These are phyloP conservation scores for Daldinia sp. DNA, from an alignment of 2,329 filamentous ascomycete species.

Conservation along the genomic window DNA sequence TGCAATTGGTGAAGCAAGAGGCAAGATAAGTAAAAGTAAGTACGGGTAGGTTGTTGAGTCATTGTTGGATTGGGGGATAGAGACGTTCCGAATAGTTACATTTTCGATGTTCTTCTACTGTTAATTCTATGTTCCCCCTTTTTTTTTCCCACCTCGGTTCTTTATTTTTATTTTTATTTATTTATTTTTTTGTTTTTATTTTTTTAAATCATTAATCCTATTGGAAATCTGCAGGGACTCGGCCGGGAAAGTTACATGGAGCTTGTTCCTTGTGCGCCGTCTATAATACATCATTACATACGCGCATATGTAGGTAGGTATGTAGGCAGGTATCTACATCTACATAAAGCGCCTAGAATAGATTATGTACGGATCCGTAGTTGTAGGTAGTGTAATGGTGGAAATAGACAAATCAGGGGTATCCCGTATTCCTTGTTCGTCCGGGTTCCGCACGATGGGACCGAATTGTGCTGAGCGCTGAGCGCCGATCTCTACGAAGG, in stretches of 20 bases:
- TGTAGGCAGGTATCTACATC: not conserved
- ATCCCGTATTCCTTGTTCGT: too few species aligned
- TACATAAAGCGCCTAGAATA: not conserved
- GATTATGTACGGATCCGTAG: too few species aligned
- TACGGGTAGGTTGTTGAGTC: too few species aligned
- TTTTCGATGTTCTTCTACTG: not conserved
- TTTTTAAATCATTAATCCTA: not conserved
- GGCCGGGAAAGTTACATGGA: not conserved
- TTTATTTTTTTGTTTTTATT: not conserved
- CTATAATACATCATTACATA: not conserved
- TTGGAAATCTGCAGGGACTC: constrained; percentile 7
- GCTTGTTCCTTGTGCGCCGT: not conserved
- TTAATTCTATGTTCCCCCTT: too few species aligned
- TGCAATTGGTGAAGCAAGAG: not conserved
- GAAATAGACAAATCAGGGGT: too few species aligned
- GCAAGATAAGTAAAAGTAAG: too few species aligned
- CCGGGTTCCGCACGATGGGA: not conserved
- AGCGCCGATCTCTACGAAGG: constrained; percentile 17
- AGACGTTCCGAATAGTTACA: not conserved
- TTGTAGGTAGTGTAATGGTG: too few species aligned
- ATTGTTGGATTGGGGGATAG: not conserved
- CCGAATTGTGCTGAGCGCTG: not conserved
- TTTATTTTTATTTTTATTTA: not conserved
- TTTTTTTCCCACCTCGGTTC: too few species aligned
- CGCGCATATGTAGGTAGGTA: not conserved